Evolutionary conservation across 208 protist species (phyloP).

Genomic region (Trypanosoma congolense): DNA sequence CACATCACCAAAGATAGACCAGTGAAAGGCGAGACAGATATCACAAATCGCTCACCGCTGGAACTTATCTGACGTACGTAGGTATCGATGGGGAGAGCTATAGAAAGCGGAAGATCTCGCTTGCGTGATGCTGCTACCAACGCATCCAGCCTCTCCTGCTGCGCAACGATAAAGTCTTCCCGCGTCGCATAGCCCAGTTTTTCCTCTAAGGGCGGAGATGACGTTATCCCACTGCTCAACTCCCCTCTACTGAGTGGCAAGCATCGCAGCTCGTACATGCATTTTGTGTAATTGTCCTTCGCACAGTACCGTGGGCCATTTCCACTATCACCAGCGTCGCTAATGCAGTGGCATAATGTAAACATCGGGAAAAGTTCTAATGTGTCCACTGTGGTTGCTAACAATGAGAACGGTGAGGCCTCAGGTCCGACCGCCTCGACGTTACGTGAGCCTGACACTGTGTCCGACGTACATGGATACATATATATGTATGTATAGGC

Average conservation of each 20-base stretch:
- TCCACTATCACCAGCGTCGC: constrained; percentile 61
- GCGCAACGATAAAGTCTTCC: constrained; percentile 1
- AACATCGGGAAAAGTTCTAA: constrained; percentile 65
- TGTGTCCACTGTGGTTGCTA: constrained; percentile 3
- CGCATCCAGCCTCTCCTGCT: constrained; percentile 47
- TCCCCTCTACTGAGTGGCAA: constrained; percentile 7
- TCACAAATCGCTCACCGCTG: constrained; percentile 46
- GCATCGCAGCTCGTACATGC: constrained; percentile 68
- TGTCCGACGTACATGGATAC: too few relatives aligned
- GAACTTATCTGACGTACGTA: constrained; percentile 56
- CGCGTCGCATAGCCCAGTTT: background rate
- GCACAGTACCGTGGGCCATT: constrained; percentile 77
- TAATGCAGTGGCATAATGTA: constrained; percentile 59
- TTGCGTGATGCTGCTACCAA: constrained; percentile 32
- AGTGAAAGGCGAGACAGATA: constrained; percentile 57
- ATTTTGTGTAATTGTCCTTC: constrained; percentile 60
- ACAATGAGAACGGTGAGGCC: constrained; percentile 7
- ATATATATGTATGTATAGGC: too few relatives aligned
- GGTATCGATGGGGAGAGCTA: constrained; percentile 57
- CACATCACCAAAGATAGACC: constrained; percentile 79
- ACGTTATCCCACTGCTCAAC: background rate
- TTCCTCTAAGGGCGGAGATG: background rate
- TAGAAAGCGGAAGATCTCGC: constrained; percentile 23
- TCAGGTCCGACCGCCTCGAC: too few relatives aligned
- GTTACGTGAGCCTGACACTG: too few relatives aligned